A percentile compares a stretch with the other conserved stretches of the same genome.
phyloP scores from a whole-genome alignment of 164 flowering plant genomes.

The Brasenia schreberi region DNA sequence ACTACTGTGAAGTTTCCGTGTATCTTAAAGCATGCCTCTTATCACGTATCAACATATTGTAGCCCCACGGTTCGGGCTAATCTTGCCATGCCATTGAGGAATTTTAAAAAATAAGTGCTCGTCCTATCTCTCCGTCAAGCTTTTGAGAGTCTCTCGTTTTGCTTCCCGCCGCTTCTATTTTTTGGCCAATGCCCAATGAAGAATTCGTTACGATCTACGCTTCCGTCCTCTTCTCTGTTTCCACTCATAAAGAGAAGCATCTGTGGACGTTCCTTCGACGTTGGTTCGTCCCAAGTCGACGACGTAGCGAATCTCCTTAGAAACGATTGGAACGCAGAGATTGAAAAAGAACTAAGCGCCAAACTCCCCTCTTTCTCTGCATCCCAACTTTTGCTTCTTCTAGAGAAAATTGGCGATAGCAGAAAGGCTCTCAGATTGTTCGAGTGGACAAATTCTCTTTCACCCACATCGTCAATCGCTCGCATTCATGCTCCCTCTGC shows the following conservation, averaged over 20 bases:
- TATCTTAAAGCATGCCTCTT: no score
- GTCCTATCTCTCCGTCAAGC: no score
- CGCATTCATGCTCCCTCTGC: conserved; percentile 17
- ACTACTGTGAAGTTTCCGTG: no score
- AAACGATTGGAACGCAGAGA: not conserved
- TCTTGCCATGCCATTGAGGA: no score
- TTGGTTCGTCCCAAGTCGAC: not conserved
- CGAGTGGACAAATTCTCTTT: conserved; percentile 6
- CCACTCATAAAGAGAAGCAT: not conserved
- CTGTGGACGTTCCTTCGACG: not conserved
- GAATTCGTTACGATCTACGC: not conserved
- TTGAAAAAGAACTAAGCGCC: not conserved
- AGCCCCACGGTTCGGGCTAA: no score
- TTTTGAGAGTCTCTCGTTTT: no score
- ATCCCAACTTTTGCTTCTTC: not conserved
- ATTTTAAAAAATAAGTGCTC: no score
- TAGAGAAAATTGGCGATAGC: conserved; percentile 11
- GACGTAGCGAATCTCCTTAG: not conserved
- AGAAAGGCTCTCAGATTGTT: conserved; percentile 39
- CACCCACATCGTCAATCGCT: not conserved
- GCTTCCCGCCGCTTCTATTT: no score
- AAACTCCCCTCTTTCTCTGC: not conserved
- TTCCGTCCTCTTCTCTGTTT: conserved; percentile 1
- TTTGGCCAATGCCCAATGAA: not conserved
- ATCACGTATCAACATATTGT: no score